Evolutionary conservation across 2,329 filamentous ascomycete genomes (phyloP).

Genomic region (Arachnomyces sp.): DNA sequence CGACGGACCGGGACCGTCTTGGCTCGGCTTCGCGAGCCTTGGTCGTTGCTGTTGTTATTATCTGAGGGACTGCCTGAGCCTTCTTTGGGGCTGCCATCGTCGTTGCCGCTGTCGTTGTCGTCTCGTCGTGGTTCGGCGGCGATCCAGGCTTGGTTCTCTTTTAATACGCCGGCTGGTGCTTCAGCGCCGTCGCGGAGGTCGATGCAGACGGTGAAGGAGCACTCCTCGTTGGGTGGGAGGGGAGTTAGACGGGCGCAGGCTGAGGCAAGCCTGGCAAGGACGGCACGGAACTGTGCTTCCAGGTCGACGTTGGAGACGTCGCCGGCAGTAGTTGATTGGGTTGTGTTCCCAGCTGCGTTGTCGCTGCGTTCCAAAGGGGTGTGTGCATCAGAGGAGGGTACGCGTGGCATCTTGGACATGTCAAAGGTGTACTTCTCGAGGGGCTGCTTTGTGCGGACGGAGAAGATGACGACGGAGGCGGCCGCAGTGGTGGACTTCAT

Average conservation of each 20-base stretch:
- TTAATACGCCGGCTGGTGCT: slow-evolving; percentile 38
- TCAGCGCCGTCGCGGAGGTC: slow-evolving; percentile 40
- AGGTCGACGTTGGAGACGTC: slow-evolving; percentile 27
- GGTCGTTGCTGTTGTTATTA: slow-evolving; percentile 14
- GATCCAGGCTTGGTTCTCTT: slow-evolving; percentile 51
- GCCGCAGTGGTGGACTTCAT: slow-evolving; percentile 49
- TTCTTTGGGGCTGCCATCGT: slow-evolving; percentile 25
- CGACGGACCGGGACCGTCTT: slow-evolving; percentile 54
- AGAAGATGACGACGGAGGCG: slow-evolving; percentile 50
- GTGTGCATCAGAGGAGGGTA: slow-evolving; percentile 40
- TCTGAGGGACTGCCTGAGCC: slow-evolving; percentile 3
- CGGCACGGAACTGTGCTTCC: slow-evolving; percentile 42
- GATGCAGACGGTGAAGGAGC: slow-evolving; percentile 43
- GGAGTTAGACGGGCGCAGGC: slow-evolving; percentile 36
- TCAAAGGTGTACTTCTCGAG: slow-evolving; percentile 56
- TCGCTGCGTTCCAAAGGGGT: slow-evolving; percentile 41
- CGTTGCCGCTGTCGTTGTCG: slow-evolving; percentile 18
- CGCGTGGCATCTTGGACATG: slow-evolving; percentile 47
- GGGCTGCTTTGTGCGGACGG: slow-evolving; percentile 41
- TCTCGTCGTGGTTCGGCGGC: slow-evolving; percentile 45
- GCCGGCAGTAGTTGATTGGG: slow-evolving; percentile 6
- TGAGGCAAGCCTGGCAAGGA: slow-evolving; percentile 36
- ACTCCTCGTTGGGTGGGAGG: slow-evolving; percentile 38
- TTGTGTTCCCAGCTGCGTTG: slow-evolving; percentile 8
- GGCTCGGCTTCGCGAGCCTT: slow-evolving; percentile 39